A percentile compares a stretch with the other conserved stretches of the same genome.
Conservation (phyloP, 352 stramenopile genomes). For the Phytopythium sindhum region DNA sequence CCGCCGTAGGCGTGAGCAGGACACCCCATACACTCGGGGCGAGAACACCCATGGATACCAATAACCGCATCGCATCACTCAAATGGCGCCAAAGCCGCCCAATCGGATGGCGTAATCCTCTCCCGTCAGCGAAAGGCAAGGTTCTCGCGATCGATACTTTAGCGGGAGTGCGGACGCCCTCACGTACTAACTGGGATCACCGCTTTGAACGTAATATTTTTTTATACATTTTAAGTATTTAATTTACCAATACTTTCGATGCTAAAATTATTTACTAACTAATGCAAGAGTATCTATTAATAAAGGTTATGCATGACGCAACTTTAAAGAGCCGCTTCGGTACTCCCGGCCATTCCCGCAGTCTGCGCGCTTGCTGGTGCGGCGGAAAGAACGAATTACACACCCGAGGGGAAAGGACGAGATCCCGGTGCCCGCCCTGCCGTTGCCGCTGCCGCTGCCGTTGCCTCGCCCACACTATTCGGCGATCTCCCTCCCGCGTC, state of each 20-base stretch:
- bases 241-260: too few relatives aligned
- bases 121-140: constrained; percentile 4
- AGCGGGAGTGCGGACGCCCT: not conserved
- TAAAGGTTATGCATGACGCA: not conserved
- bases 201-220: not conserved
- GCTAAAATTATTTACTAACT: too few relatives aligned
- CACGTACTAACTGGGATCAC: not conserved
- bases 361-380: constrained; percentile 1
- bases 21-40: not conserved
- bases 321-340: not conserved
- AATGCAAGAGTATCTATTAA: not conserved
- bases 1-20: too few relatives aligned
- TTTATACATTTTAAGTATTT: not conserved
- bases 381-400: constrained; percentile 24
- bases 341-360: not conserved
- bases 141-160: not conserved
- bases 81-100: not conserved
- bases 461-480: too few relatives aligned
- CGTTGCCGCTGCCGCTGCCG: too few relatives aligned
- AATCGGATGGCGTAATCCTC: constrained; percentile 8
- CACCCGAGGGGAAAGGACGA: constrained; percentile 6
- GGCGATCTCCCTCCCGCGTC: too few relatives aligned
- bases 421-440: not conserved
- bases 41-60: not conserved
- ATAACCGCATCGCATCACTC: constrained; percentile 1